Evolutionary conservation across 2,329 filamentous ascomycete genomes (phyloP).

Genomic region (Akanthomyces muscarius): DNA sequence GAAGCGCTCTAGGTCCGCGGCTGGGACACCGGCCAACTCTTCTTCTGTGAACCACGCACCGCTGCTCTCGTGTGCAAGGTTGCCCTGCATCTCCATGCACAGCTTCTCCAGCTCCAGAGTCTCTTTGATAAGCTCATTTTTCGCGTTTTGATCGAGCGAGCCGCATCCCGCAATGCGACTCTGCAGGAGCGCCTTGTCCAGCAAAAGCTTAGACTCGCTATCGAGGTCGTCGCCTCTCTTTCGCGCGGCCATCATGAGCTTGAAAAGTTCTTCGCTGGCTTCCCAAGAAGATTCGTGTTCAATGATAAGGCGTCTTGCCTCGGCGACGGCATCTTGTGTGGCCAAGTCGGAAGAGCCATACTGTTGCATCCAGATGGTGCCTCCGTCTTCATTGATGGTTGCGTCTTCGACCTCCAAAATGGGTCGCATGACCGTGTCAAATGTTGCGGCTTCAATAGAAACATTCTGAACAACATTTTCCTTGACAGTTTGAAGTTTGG

Average conservation of each 20-base stretch:
- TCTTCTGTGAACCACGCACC: constrained; percentile 48
- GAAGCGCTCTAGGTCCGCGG: background rate
- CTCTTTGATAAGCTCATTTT: constrained; percentile 51
- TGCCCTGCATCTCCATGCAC: constrained; percentile 50
- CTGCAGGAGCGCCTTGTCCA: constrained; percentile 51
- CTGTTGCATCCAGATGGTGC: constrained; percentile 49
- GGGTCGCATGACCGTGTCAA: constrained; percentile 48
- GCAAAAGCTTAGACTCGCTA: constrained; percentile 45
- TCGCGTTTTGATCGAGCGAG: constrained; percentile 43
- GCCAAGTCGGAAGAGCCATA: constrained; percentile 46
- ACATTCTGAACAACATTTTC: background rate
- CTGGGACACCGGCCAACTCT: constrained; percentile 41
- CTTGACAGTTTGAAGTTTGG: background rate
- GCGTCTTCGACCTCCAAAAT: constrained; percentile 53
- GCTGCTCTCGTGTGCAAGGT: constrained; percentile 50
- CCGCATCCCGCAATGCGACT: constrained; percentile 51
- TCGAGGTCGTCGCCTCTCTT: constrained; percentile 38
- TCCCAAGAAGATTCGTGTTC: constrained; percentile 16
- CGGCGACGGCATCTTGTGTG: constrained; percentile 48
- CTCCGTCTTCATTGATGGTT: constrained; percentile 45
- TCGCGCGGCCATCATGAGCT: constrained; percentile 29
- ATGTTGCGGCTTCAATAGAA: constrained; percentile 23
- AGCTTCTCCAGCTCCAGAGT: constrained; percentile 51
- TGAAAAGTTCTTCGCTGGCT: constrained; percentile 51
- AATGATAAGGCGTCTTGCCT: constrained; percentile 48